Conservation (phyloP, 352 stramenopile species). For the Pythium angustatum region DNA sequence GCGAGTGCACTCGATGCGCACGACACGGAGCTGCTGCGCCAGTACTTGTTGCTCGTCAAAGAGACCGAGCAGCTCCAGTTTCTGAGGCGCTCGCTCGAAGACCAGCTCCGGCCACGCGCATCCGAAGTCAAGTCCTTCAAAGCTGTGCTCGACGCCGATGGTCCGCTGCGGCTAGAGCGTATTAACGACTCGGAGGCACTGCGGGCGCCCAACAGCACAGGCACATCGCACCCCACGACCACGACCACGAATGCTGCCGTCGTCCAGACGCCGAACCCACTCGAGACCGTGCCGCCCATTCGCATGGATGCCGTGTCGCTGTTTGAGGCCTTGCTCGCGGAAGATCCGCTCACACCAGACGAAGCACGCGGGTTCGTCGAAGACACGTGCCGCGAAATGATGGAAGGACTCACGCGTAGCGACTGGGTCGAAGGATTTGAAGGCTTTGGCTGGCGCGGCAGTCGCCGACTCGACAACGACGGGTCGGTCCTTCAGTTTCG, state of each 20-base stretch:
- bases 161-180: neutral
- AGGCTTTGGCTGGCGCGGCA: slow-evolving; percentile 56
- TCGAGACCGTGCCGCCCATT: slow-evolving; percentile 24
- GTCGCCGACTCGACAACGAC: slow-evolving; percentile 38
- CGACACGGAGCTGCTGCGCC: slow-evolving; percentile 4
- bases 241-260: too few species aligned
- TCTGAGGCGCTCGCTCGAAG: slow-evolving; percentile 15
- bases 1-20: neutral
- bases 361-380: slow-evolving; percentile 52
- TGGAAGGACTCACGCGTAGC: slow-evolving; percentile 35
- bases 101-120: slow-evolving; percentile 1
- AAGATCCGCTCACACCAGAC: slow-evolving; percentile 34
- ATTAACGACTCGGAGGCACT: neutral
- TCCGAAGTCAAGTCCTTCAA: neutral
- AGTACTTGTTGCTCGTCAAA: slow-evolving; percentile 36
- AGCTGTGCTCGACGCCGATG: neutral
- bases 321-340: slow-evolving; percentile 55
- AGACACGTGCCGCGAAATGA: slow-evolving; percentile 64
- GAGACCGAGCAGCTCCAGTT: slow-evolving; percentile 45
- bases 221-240: too few species aligned
- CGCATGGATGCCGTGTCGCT: slow-evolving; percentile 32
- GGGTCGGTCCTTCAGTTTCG: slow-evolving; percentile 53
- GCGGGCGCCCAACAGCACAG: neutral
- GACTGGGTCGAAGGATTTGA: slow-evolving; percentile 44
- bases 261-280: neutral